Conservation (phyloP, 2,329 filamentous ascomycete genomes). For the Fusarium dlaminii region DNA sequence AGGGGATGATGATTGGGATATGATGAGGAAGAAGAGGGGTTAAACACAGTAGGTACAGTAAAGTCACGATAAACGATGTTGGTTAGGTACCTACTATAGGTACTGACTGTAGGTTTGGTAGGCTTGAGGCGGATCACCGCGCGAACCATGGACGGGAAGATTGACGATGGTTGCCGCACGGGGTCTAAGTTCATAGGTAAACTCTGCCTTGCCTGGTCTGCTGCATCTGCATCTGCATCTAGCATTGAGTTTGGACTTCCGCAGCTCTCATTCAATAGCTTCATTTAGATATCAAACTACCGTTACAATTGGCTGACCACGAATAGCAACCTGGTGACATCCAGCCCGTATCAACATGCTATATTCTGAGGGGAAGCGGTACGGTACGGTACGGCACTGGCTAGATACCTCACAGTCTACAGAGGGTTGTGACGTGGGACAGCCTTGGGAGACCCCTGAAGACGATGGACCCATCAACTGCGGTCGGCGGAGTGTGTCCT, state of each 20-base stretch:
- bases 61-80: neutral
- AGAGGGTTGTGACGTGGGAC: constrained; percentile 24
- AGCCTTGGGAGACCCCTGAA: constrained; percentile 30
- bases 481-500: constrained; percentile 16
- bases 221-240: constrained; percentile 5
- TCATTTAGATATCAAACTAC: neutral
- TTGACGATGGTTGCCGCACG: constrained; percentile 18
- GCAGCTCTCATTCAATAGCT: constrained; percentile 6
- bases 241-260: constrained; percentile 21
- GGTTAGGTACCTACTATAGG: neutral
- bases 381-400: neutral
- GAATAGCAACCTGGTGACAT: constrained; percentile 18
- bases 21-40: constrained; percentile 17
- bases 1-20: constrained; percentile 2
- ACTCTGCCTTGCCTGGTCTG: neutral
- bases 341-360: constrained; percentile 1
- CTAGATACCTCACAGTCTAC: neutral
- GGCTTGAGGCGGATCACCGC: constrained; percentile 10
- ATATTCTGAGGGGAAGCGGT: neutral
- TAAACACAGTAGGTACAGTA: neutral
- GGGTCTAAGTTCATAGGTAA: neutral
- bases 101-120: neutral
- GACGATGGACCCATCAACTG: constrained; percentile 18
- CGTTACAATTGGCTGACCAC: neutral
- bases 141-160: constrained; percentile 4